A percentile compares a stretch with the other conserved stretches of the same genome.
These are phyloP conservation scores for grape (Vitis vinifera) DNA, from an alignment of 164 flowering plant genomes.

Conservation along the genomic window DNA sequence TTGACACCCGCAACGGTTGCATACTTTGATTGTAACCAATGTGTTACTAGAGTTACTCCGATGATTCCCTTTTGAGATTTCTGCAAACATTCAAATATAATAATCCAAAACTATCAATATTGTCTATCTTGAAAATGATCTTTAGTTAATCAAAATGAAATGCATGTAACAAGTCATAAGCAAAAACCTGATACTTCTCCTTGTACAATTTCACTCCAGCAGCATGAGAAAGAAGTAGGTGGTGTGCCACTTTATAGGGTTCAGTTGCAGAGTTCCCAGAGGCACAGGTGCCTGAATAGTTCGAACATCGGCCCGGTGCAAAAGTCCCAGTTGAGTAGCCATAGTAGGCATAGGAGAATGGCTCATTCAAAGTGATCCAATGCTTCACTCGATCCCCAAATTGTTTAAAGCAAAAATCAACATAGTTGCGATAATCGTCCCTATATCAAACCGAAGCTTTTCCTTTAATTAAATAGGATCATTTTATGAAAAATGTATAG, in stretches of 20 bases:
- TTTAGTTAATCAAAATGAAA: no score
- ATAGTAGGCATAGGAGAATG: not conserved
- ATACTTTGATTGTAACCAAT: no score
- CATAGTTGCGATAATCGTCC: conserved; percentile 31
- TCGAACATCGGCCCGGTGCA: conserved; percentile 30
- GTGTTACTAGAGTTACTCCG: no score
- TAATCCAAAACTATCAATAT: no score
- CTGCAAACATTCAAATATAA: no score
- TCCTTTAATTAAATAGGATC: no score
- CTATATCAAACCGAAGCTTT: conserved; percentile 3
- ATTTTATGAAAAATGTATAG: no score
- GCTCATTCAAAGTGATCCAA: conserved; percentile 32
- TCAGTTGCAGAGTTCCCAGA: conserved; percentile 20
- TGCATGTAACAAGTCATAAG: no score
- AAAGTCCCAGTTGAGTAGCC: conserved; percentile 15
- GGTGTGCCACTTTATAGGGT: conserved; percentile 9
- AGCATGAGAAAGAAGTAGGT: conserved; percentile 27
- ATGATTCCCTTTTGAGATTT: no score
- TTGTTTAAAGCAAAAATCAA: conserved; percentile 23
- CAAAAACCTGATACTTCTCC: conserved; percentile 29
- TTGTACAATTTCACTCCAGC: conserved; percentile 28
- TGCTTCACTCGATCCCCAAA: conserved; percentile 36
- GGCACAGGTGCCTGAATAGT: conserved; percentile 6
- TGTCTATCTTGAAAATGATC: no score
- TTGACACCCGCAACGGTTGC: no score